Base-by-base conservation (phyloP, 1,139 yeast species). In the Torulaspora pretoriensis region DNA sequence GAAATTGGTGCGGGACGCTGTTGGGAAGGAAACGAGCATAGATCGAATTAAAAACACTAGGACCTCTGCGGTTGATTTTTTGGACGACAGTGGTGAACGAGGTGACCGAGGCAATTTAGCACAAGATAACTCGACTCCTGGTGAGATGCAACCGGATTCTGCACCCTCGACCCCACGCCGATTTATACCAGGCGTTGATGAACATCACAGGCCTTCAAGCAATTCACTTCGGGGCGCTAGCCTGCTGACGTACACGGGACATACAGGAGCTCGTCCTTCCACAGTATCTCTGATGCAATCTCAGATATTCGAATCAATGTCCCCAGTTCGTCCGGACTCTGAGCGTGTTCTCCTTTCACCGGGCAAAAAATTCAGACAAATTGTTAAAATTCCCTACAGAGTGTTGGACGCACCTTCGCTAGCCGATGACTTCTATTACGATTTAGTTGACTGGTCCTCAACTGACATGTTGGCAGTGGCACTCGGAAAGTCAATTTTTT, bases 341-440 rank as follows among this genome's bases (percentile, higher is more conserved):
- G 96, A 90, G 57, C 75, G 80, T 55, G 67, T 90, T 34, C 68
- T 92, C 33, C 68, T 89, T 42, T 83, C 92, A 1, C 97, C 97
- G 0, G 83, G 84, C 46, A 87, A 83, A 66, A 83, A 81, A 57
- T 79, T 86, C 1, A 69, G 98, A 41, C 77, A 77, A 29, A 86
- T 92, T 7, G 75, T 90, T 9, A 87, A 85, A 59, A 88, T 89
- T 0, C 98, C 98, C 0, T 89, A 85, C 61, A 74, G 96, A 48
- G 97, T 92, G 3, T 74, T 92, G 36, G 98, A 92, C 68, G 99
- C 99, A 0, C 99, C 98, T 0, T 96, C 89, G 48, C 71, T 94
- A 30, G 86, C 89, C 8, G 98, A 94, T 63, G 97, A 92, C 64
- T 92, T 90, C 61, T 92, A 92, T 62, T 73, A 89, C 35, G 94